Evolutionary conservation across 768 basidiomycete species (phyloP).

Genomic region (Galerina marginata): DNA sequence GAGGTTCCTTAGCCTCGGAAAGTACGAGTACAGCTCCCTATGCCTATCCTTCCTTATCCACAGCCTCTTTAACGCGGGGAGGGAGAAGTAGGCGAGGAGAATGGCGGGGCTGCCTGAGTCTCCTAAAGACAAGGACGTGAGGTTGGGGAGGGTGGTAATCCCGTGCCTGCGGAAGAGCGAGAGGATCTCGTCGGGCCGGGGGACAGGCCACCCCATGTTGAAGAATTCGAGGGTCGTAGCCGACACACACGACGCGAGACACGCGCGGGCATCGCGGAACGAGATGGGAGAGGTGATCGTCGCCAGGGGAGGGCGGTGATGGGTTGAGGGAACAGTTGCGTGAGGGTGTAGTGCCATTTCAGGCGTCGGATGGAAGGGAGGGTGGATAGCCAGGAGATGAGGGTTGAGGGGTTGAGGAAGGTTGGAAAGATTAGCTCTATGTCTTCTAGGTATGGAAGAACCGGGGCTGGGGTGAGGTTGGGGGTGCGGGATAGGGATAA

Average conservation of each 20-base stretch:
- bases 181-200: background rate
- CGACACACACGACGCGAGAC: background rate
- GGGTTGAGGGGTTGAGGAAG: background rate
- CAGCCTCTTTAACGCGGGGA: too few species aligned
- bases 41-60: too few species aligned
- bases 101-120: too few species aligned
- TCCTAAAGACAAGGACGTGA: too few species aligned
- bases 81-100: too few species aligned
- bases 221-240: background rate
- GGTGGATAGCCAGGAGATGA: background rate
- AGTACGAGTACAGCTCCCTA: too few species aligned
- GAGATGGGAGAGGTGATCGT: slow-evolving; percentile 2
- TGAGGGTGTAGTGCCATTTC: background rate
- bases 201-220: background rate
- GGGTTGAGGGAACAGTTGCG: background rate
- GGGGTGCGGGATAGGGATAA: background rate
- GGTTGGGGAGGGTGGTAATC: too few species aligned
- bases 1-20: too few species aligned
- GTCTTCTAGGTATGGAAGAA: background rate
- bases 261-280: background rate
- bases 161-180: background rate
- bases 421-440: background rate
- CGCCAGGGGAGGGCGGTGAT: background rate
- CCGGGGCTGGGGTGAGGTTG: background rate
- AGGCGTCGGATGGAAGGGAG: background rate